Percentiles rank a stretch among this genome's conserved stretches.
phyloP scores from a whole-genome alignment of 306 rosid species.

The Castanopsis chinensis region DNA sequence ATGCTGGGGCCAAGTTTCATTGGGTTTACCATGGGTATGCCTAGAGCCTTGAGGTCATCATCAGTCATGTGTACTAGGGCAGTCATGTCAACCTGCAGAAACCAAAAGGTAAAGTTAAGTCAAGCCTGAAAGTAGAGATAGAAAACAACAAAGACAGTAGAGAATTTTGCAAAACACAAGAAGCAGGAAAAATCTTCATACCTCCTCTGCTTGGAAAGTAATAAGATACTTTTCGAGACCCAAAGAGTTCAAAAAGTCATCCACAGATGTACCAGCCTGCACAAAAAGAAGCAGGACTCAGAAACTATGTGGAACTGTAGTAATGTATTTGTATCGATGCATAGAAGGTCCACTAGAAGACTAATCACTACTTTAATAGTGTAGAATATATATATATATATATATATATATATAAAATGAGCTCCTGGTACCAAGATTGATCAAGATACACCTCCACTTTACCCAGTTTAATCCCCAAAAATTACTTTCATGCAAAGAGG shows the following conservation, averaged over 20 bases:
- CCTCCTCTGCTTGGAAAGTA: conserved; percentile 97
- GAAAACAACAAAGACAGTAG: conserved; percentile 13
- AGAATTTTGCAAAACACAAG: conserved; percentile 8
- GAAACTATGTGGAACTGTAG: background rate
- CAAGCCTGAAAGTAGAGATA: background rate
- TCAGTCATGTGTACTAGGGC: conserved; percentile 97
- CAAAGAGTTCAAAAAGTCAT: conserved; percentile 80
- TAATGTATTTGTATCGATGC: background rate
- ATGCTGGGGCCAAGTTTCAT: background rate
- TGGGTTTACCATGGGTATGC: conserved; percentile 86
- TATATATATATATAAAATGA: background rate
- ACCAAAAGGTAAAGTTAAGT: conserved; percentile 7
- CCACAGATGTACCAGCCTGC: conserved; percentile 72
- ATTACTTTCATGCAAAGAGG: background rate
- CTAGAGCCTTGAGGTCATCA: conserved; percentile 96
- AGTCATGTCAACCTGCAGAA: conserved; percentile 91
- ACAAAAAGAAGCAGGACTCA: conserved; percentile 31
- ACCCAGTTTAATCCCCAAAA: background rate
- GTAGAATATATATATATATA: too few relatives aligned
- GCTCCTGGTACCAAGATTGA: background rate
- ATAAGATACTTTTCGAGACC: conserved; percentile 93
- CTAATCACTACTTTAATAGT: background rate
- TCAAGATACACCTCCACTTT: background rate
- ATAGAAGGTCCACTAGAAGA: background rate
- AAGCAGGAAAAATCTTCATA: conserved; percentile 31